Percentiles rank a stretch among this genome's conserved stretches.
Conservation (phyloP, 2,329 filamentous ascomycete species). For the Hypomyces perniciosus region DNA sequence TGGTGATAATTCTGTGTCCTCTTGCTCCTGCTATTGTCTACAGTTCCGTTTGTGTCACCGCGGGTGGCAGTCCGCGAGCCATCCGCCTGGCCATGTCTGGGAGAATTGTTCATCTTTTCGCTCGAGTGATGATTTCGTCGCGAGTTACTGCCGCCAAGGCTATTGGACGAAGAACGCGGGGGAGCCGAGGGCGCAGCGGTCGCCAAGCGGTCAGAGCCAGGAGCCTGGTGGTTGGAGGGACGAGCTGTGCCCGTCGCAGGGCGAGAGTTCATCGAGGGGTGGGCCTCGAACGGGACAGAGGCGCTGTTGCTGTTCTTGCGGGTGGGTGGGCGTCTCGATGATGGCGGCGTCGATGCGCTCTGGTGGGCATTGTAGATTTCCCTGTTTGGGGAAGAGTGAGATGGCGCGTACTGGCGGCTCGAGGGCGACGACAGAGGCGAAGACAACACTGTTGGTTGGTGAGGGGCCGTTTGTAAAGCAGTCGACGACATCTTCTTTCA, state of each 20-base stretch:
- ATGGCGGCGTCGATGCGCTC: slow-evolving; percentile 42
- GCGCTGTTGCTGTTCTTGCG: slow-evolving; percentile 46
- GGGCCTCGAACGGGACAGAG: slow-evolving; percentile 28
- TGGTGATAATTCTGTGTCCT: slow-evolving; percentile 21
- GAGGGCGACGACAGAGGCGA: slow-evolving; percentile 44
- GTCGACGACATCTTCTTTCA: slow-evolving; percentile 43
- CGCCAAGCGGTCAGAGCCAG: slow-evolving; percentile 47
- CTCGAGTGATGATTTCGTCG: slow-evolving; percentile 40
- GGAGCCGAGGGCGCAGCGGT: slow-evolving; percentile 67
- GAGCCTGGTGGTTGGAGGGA: slow-evolving; percentile 37
- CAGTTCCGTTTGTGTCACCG: slow-evolving; percentile 23
- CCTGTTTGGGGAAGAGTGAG: slow-evolving; percentile 45
- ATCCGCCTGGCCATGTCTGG: slow-evolving; percentile 34
- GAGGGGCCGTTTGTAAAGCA: slow-evolving; percentile 55
- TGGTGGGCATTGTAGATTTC: slow-evolving; percentile 54
- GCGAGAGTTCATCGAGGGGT: slow-evolving; percentile 43
- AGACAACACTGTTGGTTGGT: slow-evolving; percentile 46
- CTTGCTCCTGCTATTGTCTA: slow-evolving; percentile 27
- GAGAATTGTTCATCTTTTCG: slow-evolving; percentile 39
- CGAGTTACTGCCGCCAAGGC: slow-evolving; percentile 35
- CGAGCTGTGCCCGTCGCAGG: slow-evolving; percentile 37
- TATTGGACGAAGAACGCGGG: slow-evolving; percentile 73
- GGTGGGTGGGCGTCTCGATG: slow-evolving; percentile 47
- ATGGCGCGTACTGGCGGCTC: slow-evolving; percentile 46
- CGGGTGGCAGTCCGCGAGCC: slow-evolving; percentile 30